Conservation (phyloP, 805 yeast genomes). For the Lipomyces spencermartinsiae region DNA sequence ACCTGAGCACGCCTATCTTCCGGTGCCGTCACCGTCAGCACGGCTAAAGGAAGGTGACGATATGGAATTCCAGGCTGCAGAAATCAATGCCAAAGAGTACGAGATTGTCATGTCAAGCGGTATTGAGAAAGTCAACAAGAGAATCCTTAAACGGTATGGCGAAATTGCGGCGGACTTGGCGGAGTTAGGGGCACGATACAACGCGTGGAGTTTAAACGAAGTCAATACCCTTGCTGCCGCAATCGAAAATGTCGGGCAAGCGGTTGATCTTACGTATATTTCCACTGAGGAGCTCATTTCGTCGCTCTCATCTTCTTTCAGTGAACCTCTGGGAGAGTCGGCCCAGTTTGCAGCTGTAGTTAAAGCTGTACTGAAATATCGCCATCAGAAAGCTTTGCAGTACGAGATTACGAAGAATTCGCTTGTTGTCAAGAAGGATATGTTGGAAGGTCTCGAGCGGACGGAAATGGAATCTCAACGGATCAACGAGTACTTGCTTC, state of each 20-base stretch:
- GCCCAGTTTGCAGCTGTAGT: conserved; percentile 68
- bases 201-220: conserved; percentile 63
- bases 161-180: conserved; percentile 70
- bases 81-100: conserved; percentile 54
- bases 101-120: conserved; percentile 54
- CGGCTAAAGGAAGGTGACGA: conserved; percentile 49
- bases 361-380: conserved; percentile 64
- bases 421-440: conserved; percentile 46
- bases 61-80: conserved; percentile 51
- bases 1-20: conserved; percentile 66
- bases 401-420: conserved; percentile 53
- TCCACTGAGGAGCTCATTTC: conserved; percentile 59
- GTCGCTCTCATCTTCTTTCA: conserved; percentile 62
- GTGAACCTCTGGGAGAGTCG: conserved; percentile 74
- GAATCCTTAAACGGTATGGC: conserved; percentile 59
- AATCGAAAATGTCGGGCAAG: conserved; percentile 84
- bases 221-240: conserved; percentile 54
- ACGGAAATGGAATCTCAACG: conserved; percentile 55
- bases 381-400: conserved; percentile 63
- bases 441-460: conserved; percentile 50
- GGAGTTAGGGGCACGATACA: conserved; percentile 76
- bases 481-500: conserved; percentile 44
- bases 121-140: conserved; percentile 63
- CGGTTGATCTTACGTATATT: conserved; percentile 69
- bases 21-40: conserved; percentile 59